Conservation (phyloP, 129 eudicot genomes). For the Flaveria linearis region DNA sequence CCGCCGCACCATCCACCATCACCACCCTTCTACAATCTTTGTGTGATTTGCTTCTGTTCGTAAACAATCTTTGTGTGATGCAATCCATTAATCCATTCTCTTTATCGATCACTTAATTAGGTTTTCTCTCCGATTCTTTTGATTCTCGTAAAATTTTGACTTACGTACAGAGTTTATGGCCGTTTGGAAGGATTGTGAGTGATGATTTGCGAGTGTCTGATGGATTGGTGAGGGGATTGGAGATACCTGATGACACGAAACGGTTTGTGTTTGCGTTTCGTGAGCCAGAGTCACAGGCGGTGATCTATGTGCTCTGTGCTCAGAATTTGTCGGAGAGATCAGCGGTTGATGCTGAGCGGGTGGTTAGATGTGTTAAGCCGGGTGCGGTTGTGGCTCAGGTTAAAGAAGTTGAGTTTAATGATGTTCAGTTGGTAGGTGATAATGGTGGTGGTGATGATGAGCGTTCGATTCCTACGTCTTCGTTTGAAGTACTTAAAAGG, state of each 20-base stretch:
- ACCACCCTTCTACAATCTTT: too few species aligned
- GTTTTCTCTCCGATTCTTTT: background rate
- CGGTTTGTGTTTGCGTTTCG: conserved; percentile 73
- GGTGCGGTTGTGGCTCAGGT: conserved; percentile 77
- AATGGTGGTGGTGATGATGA: background rate
- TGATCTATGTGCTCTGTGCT: conserved; percentile 67
- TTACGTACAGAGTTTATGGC: conserved; percentile 68
- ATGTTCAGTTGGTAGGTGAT: conserved; percentile 22
- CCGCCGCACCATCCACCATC: too few species aligned
- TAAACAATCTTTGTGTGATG: conserved; percentile 8
- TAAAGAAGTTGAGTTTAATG: conserved; percentile 36
- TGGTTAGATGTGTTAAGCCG: conserved; percentile 69
- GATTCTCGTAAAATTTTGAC: conserved; percentile 26
- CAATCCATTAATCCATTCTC: background rate
- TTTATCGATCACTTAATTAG: conserved; percentile 23
- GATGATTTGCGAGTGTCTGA: conserved; percentile 71
- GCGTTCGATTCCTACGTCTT: conserved; percentile 54
- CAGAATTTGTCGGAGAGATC: conserved; percentile 92
- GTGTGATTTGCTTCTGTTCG: background rate
- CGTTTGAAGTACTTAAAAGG: conserved; percentile 59
- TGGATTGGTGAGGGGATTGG: conserved; percentile 51
- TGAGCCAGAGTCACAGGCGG: conserved; percentile 59
- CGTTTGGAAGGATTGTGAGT: conserved; percentile 38
- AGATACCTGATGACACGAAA: conserved; percentile 69
- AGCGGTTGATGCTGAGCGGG: conserved; percentile 58